Evolutionary conservation across 208 protist species (phyloP), one percentile per base, ranked within the genome.

Genomic region (Acanthamoeba castellanii): DNA sequence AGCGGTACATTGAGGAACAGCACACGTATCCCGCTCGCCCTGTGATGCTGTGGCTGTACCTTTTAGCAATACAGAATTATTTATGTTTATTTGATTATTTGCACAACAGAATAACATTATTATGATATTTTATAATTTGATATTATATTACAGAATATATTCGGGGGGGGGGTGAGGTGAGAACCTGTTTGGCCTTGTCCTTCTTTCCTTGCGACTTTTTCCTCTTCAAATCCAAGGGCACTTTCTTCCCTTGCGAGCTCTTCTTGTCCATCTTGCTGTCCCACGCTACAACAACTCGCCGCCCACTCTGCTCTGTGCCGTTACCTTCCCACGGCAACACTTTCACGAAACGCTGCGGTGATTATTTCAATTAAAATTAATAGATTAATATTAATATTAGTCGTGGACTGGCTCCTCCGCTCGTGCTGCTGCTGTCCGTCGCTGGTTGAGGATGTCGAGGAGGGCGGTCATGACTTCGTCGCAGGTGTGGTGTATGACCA

Each of bases 1-100:
- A 78, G 70, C 30, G 70, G 70, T 6, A 78, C 70, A 11, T 78
- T 78, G 16, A 78, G 37, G 70, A 78, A 78, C 70, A 78, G 70
- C 25, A 78, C 70, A 6, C 70, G 70, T 1, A 78, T 45, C 20
- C 70, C 70, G 32, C 70, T 78, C 0, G 70, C 70, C 32, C 70
- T 32, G 70, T 78, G 70, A n/a, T 78, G n/a, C n/a, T 78, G 37
- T 45, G 20, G 9, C 30, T 42, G 37, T 42, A 5, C 50, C 50
- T 13, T 13, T 13, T 13, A 5, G 61, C 16, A 68, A 68, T n/a
- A 74, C 30, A 8, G 16, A 30, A 74, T 2, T 13, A 25, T 74
- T 74, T 74, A 74, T 34, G 2, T 68, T 68, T 68, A 1, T 68
- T n/a, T n/a, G n/a, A 68, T 68, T 18, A 18, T n/a, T 68, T 1